phyloP scores from a whole-genome alignment of 495 filamentous ascomycete genomes.

The Hypomontagnella monticulosa region DNA sequence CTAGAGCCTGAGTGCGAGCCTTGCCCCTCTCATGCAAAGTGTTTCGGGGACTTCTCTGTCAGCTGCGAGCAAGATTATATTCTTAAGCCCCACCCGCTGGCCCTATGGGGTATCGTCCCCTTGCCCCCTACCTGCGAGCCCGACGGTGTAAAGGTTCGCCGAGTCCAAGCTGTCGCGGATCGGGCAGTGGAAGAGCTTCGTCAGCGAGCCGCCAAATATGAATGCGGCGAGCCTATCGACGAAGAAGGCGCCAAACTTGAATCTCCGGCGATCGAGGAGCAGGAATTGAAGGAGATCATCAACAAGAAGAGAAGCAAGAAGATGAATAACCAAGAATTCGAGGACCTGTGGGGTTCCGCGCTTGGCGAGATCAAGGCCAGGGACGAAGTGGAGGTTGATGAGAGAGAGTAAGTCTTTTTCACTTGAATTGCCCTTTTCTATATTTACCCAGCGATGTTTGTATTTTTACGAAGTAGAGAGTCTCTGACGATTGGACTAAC shows the following conservation, averaged over 20 bases:
- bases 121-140: constrained; percentile 93
- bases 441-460: constrained; percentile 16
- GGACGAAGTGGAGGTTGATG: constrained; percentile 80
- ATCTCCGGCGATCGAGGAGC: constrained; percentile 73
- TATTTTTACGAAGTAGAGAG: constrained; percentile 44
- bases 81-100: constrained; percentile 82
- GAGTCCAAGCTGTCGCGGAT: constrained; percentile 86
- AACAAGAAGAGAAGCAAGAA: constrained; percentile 75
- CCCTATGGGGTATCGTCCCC: constrained; percentile 81
- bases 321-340: constrained; percentile 88
- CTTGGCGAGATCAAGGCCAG: constrained; percentile 83
- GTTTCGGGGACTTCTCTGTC: constrained; percentile 78
- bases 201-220: constrained; percentile 84
- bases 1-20: constrained; percentile 88
- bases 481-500: constrained; percentile 71
- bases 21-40: constrained; percentile 91
- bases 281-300: constrained; percentile 79
- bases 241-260: constrained; percentile 65
- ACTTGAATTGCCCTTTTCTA: constrained; percentile 4
- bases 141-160: constrained; percentile 89
- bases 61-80: constrained; percentile 89
- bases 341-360: constrained; percentile 88
- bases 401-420: constrained; percentile 75
- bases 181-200: constrained; percentile 87
- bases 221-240: constrained; percentile 82